Evolutionary conservation across 495 filamentous ascomycete species (phyloP), one percentile per base, ranked within the genome.

Genomic region (Podospora tetraspora): DNA sequence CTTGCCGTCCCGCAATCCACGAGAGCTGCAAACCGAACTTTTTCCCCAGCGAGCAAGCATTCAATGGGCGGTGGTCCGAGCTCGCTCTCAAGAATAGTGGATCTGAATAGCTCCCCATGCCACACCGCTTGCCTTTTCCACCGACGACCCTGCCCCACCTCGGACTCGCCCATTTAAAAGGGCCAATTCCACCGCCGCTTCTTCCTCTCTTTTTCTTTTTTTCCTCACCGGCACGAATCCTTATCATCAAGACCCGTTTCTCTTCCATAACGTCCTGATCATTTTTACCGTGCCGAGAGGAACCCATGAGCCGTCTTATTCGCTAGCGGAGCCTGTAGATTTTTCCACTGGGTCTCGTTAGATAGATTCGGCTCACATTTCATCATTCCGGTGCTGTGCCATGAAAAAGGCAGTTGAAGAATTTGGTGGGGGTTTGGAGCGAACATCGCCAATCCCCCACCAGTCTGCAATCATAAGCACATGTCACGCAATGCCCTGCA

Each of bases 311-410:
- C 80, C 78, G 80, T 77, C 74, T 79, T 75, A 82, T 84, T 84
- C 82, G 82, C 82, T 84, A 84, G 79, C 82, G 77, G 81, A 75
- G 75, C 80, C 80, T 83, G 79, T 59, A 71, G 71, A 64, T 63
- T 62, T 61, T 65, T 61, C 69, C 16, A 76, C 77, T 79, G 81
- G 81, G 71, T 70, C 77, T 79, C 78, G 82, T 84, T 84, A 84
- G 82, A 84, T 84, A 84, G 82, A 76, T 76, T 75, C 80, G 78
- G 82, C 80, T 72, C 65, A 84, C 82, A 83, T 76, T 69, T 34
- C 34, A 43, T 52, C 19, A 7, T 52, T 3, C 16, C 9, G 43
- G 7, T 43, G 9, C 16, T 43, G 13, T 7, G 16, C 37, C 27
- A 6, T 27, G 3, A 6, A 27, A 27, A 6, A 27, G 4, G 27